phyloP scores from a whole-genome alignment of 2,329 filamentous ascomycete species.

The Penicillium paneum region DNA sequence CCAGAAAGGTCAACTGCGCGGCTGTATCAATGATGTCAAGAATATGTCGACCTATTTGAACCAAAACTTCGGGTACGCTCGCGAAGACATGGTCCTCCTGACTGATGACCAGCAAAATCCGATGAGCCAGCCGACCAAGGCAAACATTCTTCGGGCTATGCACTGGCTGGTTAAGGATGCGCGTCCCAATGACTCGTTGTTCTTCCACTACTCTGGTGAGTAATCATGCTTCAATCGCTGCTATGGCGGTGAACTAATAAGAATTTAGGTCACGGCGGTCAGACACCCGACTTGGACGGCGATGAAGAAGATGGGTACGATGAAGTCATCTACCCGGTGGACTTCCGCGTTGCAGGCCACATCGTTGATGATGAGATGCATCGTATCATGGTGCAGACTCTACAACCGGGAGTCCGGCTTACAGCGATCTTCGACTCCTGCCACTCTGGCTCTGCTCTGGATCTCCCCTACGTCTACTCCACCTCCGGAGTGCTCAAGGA shows the following conservation, averaged over 20 bases:
- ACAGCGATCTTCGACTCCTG: slow-evolving; percentile 69
- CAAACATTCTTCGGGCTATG: slow-evolving; percentile 93
- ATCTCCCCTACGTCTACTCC: slow-evolving; percentile 65
- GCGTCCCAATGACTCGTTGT: slow-evolving; percentile 85
- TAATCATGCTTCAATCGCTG: neutral
- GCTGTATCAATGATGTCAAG: slow-evolving; percentile 95
- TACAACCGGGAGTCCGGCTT: slow-evolving; percentile 76
- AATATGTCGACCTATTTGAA: slow-evolving; percentile 94
- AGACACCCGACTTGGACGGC: slow-evolving; percentile 69
- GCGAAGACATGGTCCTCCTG: slow-evolving; percentile 94
- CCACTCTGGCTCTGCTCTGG: slow-evolving; percentile 64
- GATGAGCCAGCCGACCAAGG: slow-evolving; percentile 95
- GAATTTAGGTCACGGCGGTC: slow-evolving; percentile 65
- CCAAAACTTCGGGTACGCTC: slow-evolving; percentile 84
- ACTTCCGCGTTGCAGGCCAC: slow-evolving; percentile 66
- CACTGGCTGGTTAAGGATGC: slow-evolving; percentile 97
- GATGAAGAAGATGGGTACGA: slow-evolving; percentile 76
- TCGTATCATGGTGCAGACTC: slow-evolving; percentile 68
- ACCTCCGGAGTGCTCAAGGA: slow-evolving; percentile 67
- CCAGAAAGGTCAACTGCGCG: slow-evolving; percentile 82
- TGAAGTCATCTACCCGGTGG: slow-evolving; percentile 75
- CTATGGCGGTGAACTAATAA: slow-evolving; percentile 9
- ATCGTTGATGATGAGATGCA: slow-evolving; percentile 80
- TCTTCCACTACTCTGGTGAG: slow-evolving; percentile 94
- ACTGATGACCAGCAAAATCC: slow-evolving; percentile 97